These are phyloP conservation scores for Trichoderma sp. DNA, from an alignment of 2,329 filamentous ascomycete species.

Conservation along the genomic window DNA sequence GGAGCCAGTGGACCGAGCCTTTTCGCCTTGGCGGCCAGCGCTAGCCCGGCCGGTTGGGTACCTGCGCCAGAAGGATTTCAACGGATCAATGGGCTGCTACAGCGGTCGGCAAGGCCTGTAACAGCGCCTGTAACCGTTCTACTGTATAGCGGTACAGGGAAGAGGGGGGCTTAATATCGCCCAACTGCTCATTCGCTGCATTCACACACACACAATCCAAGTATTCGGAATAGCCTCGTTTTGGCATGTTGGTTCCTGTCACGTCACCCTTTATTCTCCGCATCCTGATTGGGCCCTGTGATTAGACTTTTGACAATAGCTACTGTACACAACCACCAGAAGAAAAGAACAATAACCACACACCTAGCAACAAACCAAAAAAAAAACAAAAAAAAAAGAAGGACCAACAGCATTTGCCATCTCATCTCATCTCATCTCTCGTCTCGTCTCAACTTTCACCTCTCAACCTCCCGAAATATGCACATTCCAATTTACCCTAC, in stretches of 20 bases:
- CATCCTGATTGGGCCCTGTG: background rate
- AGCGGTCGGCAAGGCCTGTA: background rate
- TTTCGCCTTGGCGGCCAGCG: slow-evolving; percentile 7
- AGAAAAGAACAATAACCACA: background rate
- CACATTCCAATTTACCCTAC: background rate
- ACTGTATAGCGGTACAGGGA: background rate
- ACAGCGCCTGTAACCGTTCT: background rate
- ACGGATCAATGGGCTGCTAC: background rate
- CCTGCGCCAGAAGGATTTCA: background rate
- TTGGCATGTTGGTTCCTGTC: background rate
- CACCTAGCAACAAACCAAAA: background rate
- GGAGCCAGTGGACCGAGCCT: background rate
- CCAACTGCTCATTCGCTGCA: background rate
- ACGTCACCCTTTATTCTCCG: background rate
- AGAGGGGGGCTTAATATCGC: background rate
- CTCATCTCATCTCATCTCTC: background rate
- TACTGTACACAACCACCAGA: background rate
- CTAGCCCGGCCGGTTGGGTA: background rate
- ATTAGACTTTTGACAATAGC: background rate
- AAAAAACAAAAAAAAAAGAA: background rate
- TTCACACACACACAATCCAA: background rate
- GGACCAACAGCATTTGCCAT: background rate
- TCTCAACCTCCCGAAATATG: background rate
- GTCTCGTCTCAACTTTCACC: background rate
- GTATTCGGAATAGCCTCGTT: background rate